Evolutionary conservation across 2,329 filamentous ascomycete genomes (phyloP).

Genomic region (Whalleya microplaca): DNA sequence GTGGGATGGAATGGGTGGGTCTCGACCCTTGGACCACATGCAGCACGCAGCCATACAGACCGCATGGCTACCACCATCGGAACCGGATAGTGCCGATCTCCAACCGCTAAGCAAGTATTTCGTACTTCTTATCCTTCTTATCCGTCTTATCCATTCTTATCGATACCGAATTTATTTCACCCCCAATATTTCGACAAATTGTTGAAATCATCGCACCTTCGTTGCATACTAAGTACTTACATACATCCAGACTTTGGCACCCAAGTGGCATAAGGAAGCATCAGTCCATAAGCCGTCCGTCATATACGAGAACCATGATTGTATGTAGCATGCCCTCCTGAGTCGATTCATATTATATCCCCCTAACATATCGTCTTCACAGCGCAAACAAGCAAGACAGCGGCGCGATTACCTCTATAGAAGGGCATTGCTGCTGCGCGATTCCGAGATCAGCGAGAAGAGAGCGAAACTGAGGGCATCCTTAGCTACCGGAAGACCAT

Average conservation of each 20-base stretch:
- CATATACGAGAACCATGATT: conserved; percentile 24
- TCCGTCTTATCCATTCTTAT: neutral
- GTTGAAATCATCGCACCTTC: too few relatives aligned
- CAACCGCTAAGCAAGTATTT: neutral
- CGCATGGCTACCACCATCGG: neutral
- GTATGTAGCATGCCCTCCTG: conserved; percentile 8
- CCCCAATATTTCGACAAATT: neutral
- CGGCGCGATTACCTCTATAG: conserved; percentile 89
- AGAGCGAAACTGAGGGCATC: conserved; percentile 84
- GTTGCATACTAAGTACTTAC: too few relatives aligned
- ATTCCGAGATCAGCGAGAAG: conserved; percentile 93
- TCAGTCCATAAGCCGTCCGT: neutral
- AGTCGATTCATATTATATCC: neutral
- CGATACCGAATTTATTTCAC: neutral
- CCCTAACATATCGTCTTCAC: conserved; percentile 19
- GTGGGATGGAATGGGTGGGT: conserved; percentile 25
- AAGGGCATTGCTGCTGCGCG: conserved; percentile 80
- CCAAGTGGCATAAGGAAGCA: neutral
- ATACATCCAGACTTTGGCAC: too few relatives aligned
- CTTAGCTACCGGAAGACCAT: conserved; percentile 84
- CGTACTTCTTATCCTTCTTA: neutral
- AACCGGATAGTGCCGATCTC: neutral
- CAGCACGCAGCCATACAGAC: neutral
- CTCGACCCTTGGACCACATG: conserved; percentile 9
- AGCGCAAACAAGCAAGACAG: conserved; percentile 76